Conservation (phyloP, 331 rosid species). For the Prunus yedoensis region DNA sequence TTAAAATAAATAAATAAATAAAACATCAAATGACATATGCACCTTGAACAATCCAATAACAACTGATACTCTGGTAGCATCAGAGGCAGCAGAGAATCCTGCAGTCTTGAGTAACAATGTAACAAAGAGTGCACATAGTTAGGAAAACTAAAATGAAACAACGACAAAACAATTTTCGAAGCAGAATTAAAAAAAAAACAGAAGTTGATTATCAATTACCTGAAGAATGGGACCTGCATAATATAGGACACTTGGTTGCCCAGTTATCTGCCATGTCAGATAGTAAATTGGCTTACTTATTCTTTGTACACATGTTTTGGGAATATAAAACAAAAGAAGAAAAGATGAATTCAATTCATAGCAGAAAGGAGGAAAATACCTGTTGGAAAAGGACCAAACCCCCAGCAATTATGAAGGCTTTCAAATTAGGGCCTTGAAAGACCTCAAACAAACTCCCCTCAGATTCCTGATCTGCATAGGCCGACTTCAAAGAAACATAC, state of each 20-base stretch:
- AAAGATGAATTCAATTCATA: conserved; percentile 16
- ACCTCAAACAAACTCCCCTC: conserved; percentile 87
- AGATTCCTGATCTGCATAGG: conserved; percentile 71
- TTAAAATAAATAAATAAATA: not conserved
- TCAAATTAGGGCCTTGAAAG: conserved; percentile 90
- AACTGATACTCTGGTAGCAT: conserved; percentile 92
- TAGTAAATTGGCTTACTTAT: conserved; percentile 36
- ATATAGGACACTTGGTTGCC: conserved; percentile 96
- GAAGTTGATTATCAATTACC: conserved; percentile 47
- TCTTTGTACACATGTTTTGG: conserved; percentile 27
- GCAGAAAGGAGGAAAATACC: conserved; percentile 44
- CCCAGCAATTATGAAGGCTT: conserved; percentile 82
- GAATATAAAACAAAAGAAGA: conserved; percentile 18
- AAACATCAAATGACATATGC: conserved; percentile 9
- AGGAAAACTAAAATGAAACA: conserved; percentile 23
- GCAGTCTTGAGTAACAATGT: conserved; percentile 62
- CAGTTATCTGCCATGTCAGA: conserved; percentile 78
- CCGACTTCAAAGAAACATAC: conserved; percentile 59
- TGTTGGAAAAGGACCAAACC: conserved; percentile 96
- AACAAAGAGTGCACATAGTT: conserved; percentile 17
- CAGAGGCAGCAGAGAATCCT: conserved; percentile 94
- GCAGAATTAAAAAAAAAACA: not conserved
- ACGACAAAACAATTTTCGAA: conserved; percentile 9
- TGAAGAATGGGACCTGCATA: conserved; percentile 95
- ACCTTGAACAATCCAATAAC: conserved; percentile 93